Evolutionary conservation across 495 filamentous ascomycete genomes (phyloP), one percentile per base, ranked within the genome.

Genomic region (Tuber indicum): DNA sequence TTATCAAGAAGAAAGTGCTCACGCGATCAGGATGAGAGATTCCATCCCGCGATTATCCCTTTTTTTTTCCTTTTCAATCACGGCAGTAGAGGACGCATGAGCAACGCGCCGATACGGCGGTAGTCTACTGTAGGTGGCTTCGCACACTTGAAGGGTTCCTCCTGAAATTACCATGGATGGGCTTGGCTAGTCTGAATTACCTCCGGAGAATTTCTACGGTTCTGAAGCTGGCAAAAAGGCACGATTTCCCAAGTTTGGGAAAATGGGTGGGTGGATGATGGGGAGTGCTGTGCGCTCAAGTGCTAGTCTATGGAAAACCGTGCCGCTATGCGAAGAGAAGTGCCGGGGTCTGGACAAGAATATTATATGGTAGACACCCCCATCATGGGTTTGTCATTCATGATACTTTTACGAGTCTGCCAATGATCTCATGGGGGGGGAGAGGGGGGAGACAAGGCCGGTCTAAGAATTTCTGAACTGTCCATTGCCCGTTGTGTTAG

Each of bases 91-190:
- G 52, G 46, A 49, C 46, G 66, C 74, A 52, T 47, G 71, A 73
- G 41, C 46, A 66, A 23, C 73, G 42, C n/a, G 49, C 70, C 32
- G 6, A 77, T 43, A 73, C 32, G 52, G 69, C 52, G 75, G 76
- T 52, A 77, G 4, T 42, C 42, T 4, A 42, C 32, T 32, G 5
- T 43, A 8, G 73, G 75, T 52, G 23, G 46, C 23, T 66, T 69
- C 76, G 70, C 78, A 76, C 70, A 45, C 75, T 74, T 49, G 47
- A 23, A 43, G 44, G 46, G 52, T 76, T 62, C 58, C 74, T 76
- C 47, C 32, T 73, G 71, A 39, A 42, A 69, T 58, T 52, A 41
- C 74, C 36, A 71, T 43, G 52, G 52, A 47, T 45, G 71, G 58
- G 58, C 32, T 21, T 39, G 49, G 49, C 39, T 73, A n/a, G 41